Conservation (phyloP, 2,329 filamentous ascomycete species). For the Rhynchosporium agropyri region DNA sequence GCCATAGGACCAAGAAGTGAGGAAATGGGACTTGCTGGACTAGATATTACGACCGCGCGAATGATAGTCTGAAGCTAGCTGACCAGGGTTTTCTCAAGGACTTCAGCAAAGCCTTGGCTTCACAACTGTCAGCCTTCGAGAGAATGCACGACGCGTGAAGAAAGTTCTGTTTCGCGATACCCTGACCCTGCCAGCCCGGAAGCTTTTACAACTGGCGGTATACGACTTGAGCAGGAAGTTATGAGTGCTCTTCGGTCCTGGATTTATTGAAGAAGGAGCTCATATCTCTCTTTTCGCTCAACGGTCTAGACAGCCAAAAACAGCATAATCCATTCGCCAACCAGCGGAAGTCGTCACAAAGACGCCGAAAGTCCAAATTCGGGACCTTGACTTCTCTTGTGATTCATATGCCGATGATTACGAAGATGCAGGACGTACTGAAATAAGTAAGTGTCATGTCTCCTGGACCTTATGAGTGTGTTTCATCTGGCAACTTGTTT, state of each 20-base stretch:
- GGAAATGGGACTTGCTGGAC: not conserved
- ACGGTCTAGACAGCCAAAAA: not conserved
- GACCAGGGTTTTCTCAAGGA: not conserved
- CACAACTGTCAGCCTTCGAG: not conserved
- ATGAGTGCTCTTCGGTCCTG: slow-evolving; percentile 1
- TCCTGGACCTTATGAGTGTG: not conserved
- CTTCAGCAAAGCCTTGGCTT: not conserved
- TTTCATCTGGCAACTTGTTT: slow-evolving; percentile 1
- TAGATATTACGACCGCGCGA: not conserved
- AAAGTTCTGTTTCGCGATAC: not conserved
- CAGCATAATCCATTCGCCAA: not conserved
- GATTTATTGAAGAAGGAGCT: not conserved
- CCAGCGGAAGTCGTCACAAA: not conserved
- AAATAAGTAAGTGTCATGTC: not conserved
- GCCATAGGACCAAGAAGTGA: too few relatives aligned
- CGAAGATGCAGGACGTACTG: not conserved
- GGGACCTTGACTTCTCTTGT: not conserved
- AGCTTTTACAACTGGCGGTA: not conserved
- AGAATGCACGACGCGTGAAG: not conserved
- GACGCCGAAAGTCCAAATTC: not conserved
- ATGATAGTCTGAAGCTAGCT: not conserved
- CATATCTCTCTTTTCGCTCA: not conserved
- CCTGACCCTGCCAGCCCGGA: not conserved
- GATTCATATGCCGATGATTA: slow-evolving; percentile 7
- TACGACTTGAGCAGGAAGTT: not conserved